Base-by-base conservation (phyloP, 2,329 filamentous ascomycete genomes). In the Sporothrix inflata region DNA sequence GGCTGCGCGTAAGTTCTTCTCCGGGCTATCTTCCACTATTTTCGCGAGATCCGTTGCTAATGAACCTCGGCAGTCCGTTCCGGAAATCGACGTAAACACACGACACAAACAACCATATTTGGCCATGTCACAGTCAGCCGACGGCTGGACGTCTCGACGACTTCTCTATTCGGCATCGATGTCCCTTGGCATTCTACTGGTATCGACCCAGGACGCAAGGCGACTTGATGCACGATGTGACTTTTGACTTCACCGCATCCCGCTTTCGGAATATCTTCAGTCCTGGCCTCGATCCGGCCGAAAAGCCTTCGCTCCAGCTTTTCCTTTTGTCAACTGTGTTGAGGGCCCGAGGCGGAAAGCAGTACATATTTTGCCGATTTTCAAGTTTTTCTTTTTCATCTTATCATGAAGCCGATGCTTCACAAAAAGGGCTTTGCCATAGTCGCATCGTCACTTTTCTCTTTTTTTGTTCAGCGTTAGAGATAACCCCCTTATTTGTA, bases 1-100 rank as follows among this genome's bases (percentile, higher is more conserved):
- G 87, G 87, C 45, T 89, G 87, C 85, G 87, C 82, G 87, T 89
- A 77, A 75, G 86, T 69, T 4, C 49, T 4, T 19, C 16, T 4
- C 47, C 7, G 16, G 8, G 30, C 30, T 34, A 34, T 34, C 30
- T 3, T 34, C 30, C 3, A 34, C 6, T 34, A 34, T 6, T 3
- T 34, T 3, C 6, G 30, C 30, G 30, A 34, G 30, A 3, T 7
- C n/a, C 1, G 4, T 42, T 49, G 47, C 19, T 40, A 16, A 70
- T 12, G 30, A 61, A n/a, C 40, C 70, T 5, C 65, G 14, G 5
- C 42, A 73, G 69, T 6, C 73, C 72, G 1, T 45, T 74, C 19
- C 72, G 72, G 19, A 74, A 73, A 38, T 49, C 53, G 27, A 16
- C 53, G 53, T 57, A 34, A 57, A 55, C 21, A 53, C 51, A 27